Evolutionary conservation across 2,329 filamentous ascomycete species (phyloP), one percentile per base, ranked within the genome.

Genomic region (Sporothrix mexicana): DNA sequence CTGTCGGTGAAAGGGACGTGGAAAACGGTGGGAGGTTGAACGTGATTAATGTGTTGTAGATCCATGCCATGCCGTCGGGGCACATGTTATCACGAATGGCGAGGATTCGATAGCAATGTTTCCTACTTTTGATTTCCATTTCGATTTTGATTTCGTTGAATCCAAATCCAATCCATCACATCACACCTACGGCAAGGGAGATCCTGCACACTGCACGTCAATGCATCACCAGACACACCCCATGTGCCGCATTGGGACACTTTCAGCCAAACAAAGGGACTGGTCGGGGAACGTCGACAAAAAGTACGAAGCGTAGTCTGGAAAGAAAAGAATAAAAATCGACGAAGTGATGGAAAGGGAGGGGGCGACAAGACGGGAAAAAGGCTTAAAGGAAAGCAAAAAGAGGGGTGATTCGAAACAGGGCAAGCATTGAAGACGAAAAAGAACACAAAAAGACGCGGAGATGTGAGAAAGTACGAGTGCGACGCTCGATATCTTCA

Each of bases 161-260:
- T 30, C 30, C 3, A 30, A 36, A 36, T 23, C 10, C 10, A 36
- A 25, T 66, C 41, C 41, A 66, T 20, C 20, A 36, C 30, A 36
- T 36, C 30, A 36, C 30, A 36, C 30, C 30, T 36, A 36, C 61
- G 41, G 64, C 64, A 67, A 36, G 13, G 23, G 15, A 49, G 53
- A 45, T 72, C 49, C 62, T 59, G 47, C n/a, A 41, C 30, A 25
- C 49, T 69, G 67, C 67, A 55, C 64, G 53, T 53, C 57, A 72
- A 49, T 55, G 70, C 64, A 68, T 68, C 64, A 71, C 59, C 47
- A 57, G 70, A 66, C 70, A 64, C 57, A 55, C 30, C 51, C 45
- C 61, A 49, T 67, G 70, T 72, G 62, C 70, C 51, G 70, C 51
- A 59, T 23, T 17, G 61, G 69, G 59, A 53, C 55, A 61, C 57